Percentiles rank a stretch among this genome's conserved stretches.
Conservation (phyloP, 75 land plant species). For the Pinus tabuliformis region DNA sequence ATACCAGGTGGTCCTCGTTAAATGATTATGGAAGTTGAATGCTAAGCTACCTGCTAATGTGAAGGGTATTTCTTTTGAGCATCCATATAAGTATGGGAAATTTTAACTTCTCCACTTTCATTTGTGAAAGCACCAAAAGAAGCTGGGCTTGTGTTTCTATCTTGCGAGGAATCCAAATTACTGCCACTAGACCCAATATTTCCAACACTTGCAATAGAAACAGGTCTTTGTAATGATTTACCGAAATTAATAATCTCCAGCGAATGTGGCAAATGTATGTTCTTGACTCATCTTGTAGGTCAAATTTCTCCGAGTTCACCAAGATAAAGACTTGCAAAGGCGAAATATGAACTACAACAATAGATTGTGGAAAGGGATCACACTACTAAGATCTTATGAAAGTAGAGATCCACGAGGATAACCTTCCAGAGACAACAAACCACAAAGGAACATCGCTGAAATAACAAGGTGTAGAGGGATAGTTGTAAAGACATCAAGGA, state of each 20-base stretch:
- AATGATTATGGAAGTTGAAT: slow-evolving; percentile 11
- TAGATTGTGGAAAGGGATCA: too few relatives aligned
- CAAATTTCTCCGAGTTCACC: too few relatives aligned
- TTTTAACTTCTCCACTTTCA: slow-evolving; percentile 35
- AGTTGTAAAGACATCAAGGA: too few relatives aligned
- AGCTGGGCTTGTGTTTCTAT: background rate
- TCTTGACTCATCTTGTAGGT: slow-evolving; percentile 3
- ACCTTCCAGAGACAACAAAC: too few relatives aligned
- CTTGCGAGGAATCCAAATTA: background rate
- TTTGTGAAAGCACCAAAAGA: slow-evolving; percentile 6
- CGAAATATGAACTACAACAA: too few relatives aligned
- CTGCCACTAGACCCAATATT: background rate
- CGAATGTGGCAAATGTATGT: slow-evolving; percentile 44
- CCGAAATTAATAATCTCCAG: slow-evolving; percentile 27
- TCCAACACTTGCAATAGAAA: slow-evolving; percentile 9
- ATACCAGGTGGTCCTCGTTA: slow-evolving; percentile 3
- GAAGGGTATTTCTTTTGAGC: slow-evolving; percentile 28
- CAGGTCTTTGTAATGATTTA: slow-evolving; percentile 21
- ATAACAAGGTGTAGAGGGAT: too few relatives aligned
- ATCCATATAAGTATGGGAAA: slow-evolving; percentile 16
- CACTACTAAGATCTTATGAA: too few relatives aligned
- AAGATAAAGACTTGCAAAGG: too few relatives aligned
- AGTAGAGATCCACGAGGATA: too few relatives aligned
- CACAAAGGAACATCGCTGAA: too few relatives aligned
- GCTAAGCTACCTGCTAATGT: slow-evolving; percentile 32